phyloP scores from a whole-genome alignment of 441 rosid species.

The Syzygium syzygioides region DNA sequence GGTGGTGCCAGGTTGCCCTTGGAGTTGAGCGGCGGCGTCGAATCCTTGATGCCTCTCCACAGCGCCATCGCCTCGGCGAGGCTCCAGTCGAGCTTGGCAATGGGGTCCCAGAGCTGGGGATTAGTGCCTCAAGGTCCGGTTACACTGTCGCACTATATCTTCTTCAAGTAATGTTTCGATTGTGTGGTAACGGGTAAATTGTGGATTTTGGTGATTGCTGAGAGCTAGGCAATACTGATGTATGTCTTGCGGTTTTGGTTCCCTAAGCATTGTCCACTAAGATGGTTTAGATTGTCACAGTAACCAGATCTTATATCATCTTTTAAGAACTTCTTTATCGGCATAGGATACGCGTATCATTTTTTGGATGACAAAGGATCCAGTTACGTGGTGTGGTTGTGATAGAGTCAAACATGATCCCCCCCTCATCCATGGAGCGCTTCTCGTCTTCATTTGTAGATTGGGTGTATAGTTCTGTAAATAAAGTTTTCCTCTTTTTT shows the following conservation, averaged over 20 bases:
- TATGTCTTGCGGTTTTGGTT: not conserved
- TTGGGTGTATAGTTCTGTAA: not conserved
- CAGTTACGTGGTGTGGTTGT: not conserved
- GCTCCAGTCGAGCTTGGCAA: conserved; percentile 52
- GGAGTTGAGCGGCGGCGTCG: conserved; percentile 45
- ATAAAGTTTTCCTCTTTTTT: not conserved
- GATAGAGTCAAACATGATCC: not conserved
- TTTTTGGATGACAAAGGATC: not conserved
- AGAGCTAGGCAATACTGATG: not conserved
- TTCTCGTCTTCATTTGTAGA: not conserved
- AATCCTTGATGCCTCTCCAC: conserved; percentile 55
- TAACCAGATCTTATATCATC: not conserved
- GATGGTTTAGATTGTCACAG: not conserved
- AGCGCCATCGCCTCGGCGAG: conserved; percentile 55
- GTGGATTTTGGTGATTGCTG: not conserved
- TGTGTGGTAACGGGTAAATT: not conserved
- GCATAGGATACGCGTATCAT: not conserved
- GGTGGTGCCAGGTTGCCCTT: conserved; percentile 33
- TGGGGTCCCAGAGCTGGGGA: conserved; percentile 48
- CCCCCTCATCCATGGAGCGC: too few species aligned
- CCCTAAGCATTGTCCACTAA: not conserved
- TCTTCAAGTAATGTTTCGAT: not conserved
- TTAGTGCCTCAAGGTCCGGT: conserved; percentile 66
- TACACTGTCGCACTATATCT: not conserved
- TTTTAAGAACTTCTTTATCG: not conserved